Evolutionary conservation across 345 rosid genomes (phyloP).

Genomic region (Eucalyptus tenuipes): DNA sequence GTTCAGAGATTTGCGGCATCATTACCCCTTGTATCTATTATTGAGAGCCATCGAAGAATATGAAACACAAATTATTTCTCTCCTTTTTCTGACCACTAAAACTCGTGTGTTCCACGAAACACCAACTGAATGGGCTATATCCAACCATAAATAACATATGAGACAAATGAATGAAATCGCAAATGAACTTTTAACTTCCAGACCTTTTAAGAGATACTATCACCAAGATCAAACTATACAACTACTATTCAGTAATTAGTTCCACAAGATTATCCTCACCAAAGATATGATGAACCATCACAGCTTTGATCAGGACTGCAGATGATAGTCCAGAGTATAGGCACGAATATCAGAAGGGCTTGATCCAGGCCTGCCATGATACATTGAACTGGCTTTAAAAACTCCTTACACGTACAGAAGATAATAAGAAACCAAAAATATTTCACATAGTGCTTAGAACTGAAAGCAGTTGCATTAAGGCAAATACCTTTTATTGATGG

Average conservation of each 20-base stretch:
- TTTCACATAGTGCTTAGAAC: not conserved
- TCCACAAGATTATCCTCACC: not conserved
- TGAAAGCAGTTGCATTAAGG: not conserved
- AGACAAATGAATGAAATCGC: not conserved
- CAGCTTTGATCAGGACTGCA: slow-evolving; percentile 33
- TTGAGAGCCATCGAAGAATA: not conserved
- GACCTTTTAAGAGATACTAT: not conserved
- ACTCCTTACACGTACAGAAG: not conserved
- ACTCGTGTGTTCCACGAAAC: not conserved
- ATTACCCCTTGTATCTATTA: not conserved
- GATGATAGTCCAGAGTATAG: slow-evolving; percentile 66
- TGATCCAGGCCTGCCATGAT: slow-evolving; percentile 70
- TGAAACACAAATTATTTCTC: not conserved
- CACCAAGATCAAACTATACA: not conserved
- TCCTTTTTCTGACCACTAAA: not conserved
- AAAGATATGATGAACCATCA: not conserved
- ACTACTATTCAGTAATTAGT: not conserved
- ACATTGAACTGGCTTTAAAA: not conserved
- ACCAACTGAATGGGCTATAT: not conserved
- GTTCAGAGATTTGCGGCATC: not conserved
- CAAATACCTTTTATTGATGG: slow-evolving; percentile 70
- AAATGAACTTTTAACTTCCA: not conserved
- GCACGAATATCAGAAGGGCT: slow-evolving; percentile 83
- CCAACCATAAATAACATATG: not conserved
- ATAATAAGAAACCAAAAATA: not conserved